phyloP scores from a whole-genome alignment of 345 rosid genomes.

The Corchorus olitorius region DNA sequence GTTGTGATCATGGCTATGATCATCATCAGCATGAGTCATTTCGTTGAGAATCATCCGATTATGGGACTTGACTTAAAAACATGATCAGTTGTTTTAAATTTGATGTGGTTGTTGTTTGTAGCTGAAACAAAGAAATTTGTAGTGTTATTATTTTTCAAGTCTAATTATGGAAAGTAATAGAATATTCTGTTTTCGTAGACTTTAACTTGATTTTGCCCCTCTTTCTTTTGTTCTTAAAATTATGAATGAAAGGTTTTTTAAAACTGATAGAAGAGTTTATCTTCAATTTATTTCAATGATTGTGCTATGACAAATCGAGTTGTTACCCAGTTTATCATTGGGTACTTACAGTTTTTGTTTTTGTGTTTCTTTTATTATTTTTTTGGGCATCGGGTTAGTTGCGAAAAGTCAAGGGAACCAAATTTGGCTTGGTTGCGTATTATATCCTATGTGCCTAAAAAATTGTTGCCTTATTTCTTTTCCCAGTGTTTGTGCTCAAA shows the following conservation, averaged over 20 bases:
- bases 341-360: neutral
- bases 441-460: neutral
- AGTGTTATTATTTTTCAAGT: neutral
- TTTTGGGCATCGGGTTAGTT: neutral
- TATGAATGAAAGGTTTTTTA: neutral
- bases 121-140: conserved; percentile 1
- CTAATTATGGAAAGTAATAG: neutral
- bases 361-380: neutral
- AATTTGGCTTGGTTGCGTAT: neutral
- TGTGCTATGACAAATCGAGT: neutral
- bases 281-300: neutral
- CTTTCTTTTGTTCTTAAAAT: neutral
- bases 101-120: neutral
- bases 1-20: conserved; percentile 9
- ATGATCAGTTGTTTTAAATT: neutral
- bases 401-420: neutral
- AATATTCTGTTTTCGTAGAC: neutral
- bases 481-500: neutral
- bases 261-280: neutral
- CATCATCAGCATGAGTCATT: neutral
- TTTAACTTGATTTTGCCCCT: neutral
- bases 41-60: neutral
- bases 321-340: neutral
- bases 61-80: neutral
- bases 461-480: neutral